Evolutionary conservation across 75 land plant species (phyloP).

Genomic region (Picea sitchensis): DNA sequence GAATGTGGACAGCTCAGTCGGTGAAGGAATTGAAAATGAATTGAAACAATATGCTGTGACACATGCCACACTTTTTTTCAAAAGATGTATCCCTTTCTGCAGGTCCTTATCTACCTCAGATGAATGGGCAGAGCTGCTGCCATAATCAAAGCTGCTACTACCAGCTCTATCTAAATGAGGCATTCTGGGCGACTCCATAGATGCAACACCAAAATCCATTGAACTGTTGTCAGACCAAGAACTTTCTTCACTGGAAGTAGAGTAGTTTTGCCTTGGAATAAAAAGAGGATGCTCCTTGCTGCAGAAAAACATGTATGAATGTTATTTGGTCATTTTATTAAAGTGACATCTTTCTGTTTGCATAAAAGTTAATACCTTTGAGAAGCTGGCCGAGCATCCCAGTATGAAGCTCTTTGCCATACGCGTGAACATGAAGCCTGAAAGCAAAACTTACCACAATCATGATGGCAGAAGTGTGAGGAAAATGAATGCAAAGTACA

Average conservation of each 20-base stretch:
- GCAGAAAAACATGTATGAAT: conserved; percentile 15
- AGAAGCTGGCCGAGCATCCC: conserved; percentile 80
- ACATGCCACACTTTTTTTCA: conserved; percentile 94
- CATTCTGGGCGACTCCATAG: conserved; percentile 62
- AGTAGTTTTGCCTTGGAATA: conserved; percentile 63
- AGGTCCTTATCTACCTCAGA: conserved; percentile 67
- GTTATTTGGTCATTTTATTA: neutral
- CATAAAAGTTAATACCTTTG: conserved; percentile 45
- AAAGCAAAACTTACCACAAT: conserved; percentile 3
- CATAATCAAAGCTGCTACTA: conserved; percentile 56
- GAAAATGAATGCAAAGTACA: neutral
- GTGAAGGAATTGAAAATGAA: conserved; percentile 53
- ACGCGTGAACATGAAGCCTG: conserved; percentile 93
- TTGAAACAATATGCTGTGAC: conserved; percentile 70
- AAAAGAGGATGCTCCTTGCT: conserved; percentile 92
- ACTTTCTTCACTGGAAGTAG: conserved; percentile 44
- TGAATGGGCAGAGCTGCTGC: conserved; percentile 53
- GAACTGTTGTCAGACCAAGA: conserved; percentile 68
- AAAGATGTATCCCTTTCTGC: conserved; percentile 79
- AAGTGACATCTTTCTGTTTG: conserved; percentile 5
- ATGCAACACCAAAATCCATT: conserved; percentile 73
- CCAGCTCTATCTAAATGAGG: conserved; percentile 30
- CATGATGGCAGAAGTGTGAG: neutral
- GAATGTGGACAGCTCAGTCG: conserved; percentile 76
- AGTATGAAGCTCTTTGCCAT: conserved; percentile 91